Conservation (phyloP, 352 stramenopile genomes). For the Phytophthora meadii region DNA sequence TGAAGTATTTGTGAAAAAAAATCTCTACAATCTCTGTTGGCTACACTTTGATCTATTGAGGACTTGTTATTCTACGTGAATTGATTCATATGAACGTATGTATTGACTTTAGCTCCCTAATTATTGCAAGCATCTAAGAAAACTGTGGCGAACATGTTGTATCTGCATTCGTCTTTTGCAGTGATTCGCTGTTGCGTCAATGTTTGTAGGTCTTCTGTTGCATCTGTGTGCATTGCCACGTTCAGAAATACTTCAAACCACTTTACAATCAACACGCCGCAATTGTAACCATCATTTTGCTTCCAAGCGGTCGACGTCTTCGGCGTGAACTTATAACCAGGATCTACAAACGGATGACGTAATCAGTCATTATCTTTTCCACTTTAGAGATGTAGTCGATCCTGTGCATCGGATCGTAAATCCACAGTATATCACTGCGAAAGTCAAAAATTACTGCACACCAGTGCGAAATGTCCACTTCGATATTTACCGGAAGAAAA, state of each 20-base stretch:
- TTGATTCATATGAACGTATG: not conserved
- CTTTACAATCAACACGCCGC: not conserved
- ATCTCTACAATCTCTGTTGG: too few species aligned
- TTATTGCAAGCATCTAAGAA: not conserved
- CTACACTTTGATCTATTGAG: too few species aligned
- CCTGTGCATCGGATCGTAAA: slow-evolving; percentile 5
- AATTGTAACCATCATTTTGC: slow-evolving; percentile 8
- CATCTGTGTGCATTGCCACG: not conserved
- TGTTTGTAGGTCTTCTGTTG: not conserved
- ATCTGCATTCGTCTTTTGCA: not conserved
- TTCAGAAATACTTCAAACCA: slow-evolving; percentile 9
- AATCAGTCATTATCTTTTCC: not conserved
- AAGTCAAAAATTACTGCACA: slow-evolving; percentile 6
- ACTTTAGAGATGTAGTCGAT: slow-evolving; percentile 3
- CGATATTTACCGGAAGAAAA: slow-evolving; percentile 5
- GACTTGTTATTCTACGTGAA: too few species aligned
- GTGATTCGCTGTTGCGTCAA: not conserved
- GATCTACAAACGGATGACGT: not conserved
- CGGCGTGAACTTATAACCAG: not conserved
- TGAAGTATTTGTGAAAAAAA: too few species aligned
- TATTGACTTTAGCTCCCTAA: not conserved
- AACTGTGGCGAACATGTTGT: slow-evolving; percentile 3
- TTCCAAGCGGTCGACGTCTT: not conserved
- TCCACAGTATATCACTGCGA: not conserved
- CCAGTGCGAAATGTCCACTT: slow-evolving; percentile 2